These are phyloP conservation scores for Trichoderma citrinoviride DNA, from an alignment of 2,329 filamentous ascomycete species.

Conservation along the genomic window DNA sequence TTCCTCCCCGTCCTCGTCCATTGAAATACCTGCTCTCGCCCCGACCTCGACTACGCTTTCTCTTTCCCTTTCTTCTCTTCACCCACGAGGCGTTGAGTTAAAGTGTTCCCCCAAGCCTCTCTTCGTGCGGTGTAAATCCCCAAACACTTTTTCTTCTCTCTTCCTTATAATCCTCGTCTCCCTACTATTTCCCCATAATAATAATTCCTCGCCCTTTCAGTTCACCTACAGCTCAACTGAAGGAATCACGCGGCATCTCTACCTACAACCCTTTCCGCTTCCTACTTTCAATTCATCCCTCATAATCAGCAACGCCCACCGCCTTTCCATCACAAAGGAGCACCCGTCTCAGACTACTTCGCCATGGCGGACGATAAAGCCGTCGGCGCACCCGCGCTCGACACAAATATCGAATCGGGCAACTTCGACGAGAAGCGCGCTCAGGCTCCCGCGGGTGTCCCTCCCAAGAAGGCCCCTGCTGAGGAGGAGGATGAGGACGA, in stretches of 20 bases:
- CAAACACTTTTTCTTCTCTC: constrained; percentile 25
- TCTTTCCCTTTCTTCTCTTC: constrained; percentile 39
- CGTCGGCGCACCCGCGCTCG: constrained; percentile 55
- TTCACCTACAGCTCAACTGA: constrained; percentile 4
- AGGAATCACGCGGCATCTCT: constrained; percentile 19
- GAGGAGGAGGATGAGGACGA: constrained; percentile 72
- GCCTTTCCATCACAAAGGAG: constrained; percentile 12
- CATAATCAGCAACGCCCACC: not conserved
- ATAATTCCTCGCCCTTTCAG: constrained; percentile 23
- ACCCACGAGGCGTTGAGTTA: constrained; percentile 51
- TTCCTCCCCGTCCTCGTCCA: constrained; percentile 25
- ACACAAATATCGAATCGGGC: constrained; percentile 63
- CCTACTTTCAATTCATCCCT: constrained; percentile 21
- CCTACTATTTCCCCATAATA: constrained; percentile 19
- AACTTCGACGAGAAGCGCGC: constrained; percentile 63
- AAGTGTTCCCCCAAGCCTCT: constrained; percentile 34
- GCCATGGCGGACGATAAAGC: constrained; percentile 56
- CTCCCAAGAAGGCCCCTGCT: constrained; percentile 46
- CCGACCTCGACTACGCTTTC: constrained; percentile 24
- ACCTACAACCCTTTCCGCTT: constrained; percentile 21
- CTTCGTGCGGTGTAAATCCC: constrained; percentile 45
- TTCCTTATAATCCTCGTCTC: constrained; percentile 18
- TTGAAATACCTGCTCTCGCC: constrained; percentile 43
- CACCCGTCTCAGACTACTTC: constrained; percentile 3
- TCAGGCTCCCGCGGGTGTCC: constrained; percentile 33